These are phyloP conservation scores for Raphanus hybrid DNA, from an alignment of 441 rosid genomes.

Conservation along the genomic window DNA sequence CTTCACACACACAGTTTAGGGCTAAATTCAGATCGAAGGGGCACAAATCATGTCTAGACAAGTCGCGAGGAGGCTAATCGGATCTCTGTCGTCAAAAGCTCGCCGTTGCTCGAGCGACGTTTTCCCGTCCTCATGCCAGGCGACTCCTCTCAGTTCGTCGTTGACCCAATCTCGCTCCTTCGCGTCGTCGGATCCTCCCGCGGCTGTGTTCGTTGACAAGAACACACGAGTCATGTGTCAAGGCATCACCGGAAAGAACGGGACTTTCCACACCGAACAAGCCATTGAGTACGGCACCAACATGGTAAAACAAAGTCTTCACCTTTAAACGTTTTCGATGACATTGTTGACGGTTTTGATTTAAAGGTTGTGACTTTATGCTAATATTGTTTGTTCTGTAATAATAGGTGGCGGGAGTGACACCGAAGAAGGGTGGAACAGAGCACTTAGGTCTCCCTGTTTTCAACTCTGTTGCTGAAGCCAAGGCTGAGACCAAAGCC, in stretches of 20 bases:
- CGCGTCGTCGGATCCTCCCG: constrained; percentile 73
- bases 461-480: constrained; percentile 96
- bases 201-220: constrained; percentile 94
- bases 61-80: constrained; percentile 44
- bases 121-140: constrained; percentile 31
- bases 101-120: constrained; percentile 38
- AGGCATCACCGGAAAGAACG: constrained; percentile 97
- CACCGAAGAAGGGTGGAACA: constrained; percentile 99
- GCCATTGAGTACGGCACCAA: constrained; percentile 99
- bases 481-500: constrained; percentile 90
- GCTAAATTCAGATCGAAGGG: constrained; percentile 18
- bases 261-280: constrained; percentile 96
- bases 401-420: constrained; percentile 88
- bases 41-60: constrained; percentile 44
- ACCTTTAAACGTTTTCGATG: background rate
- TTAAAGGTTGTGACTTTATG: constrained; percentile 2
- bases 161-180: constrained; percentile 48
- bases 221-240: constrained; percentile 90
- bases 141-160: constrained; percentile 37
- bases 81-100: constrained; percentile 41
- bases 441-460: constrained; percentile 98
- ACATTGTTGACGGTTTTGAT: constrained; percentile 4
- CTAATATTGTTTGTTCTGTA: background rate
- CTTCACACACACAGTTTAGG: constrained; percentile 23
- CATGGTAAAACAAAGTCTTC: constrained; percentile 51